phyloP scores from a whole-genome alignment of 805 yeast genomes.

The Yarrowia divulgata region DNA sequence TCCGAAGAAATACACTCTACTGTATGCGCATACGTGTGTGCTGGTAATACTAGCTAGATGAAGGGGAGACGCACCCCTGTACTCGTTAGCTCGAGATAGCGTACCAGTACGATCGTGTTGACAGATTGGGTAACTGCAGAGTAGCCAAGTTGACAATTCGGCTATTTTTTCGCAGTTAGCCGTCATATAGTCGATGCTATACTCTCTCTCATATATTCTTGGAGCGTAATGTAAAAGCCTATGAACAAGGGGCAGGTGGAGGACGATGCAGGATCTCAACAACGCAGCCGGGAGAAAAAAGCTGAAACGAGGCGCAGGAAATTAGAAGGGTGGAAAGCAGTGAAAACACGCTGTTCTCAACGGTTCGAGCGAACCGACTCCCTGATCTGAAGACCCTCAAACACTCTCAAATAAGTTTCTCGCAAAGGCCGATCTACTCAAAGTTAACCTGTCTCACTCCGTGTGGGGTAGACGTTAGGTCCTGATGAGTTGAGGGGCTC shows the following conservation, averaged over 20 bases:
- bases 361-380: too few relatives aligned
- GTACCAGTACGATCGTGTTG: background rate
- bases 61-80: background rate
- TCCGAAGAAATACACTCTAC: background rate
- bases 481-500: constrained; percentile 28
- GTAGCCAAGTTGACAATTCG: background rate
- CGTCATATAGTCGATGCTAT: background rate
- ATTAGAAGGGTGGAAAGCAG: too few relatives aligned
- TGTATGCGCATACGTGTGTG: background rate
- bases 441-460: constrained; percentile 21
- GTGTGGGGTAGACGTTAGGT: constrained; percentile 31
- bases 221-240: background rate
- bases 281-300: background rate
- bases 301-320: constrained; percentile 5
- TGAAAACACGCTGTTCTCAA: too few relatives aligned
- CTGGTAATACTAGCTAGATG: background rate
- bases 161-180: background rate
- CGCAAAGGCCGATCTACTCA: background rate
- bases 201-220: background rate
- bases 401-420: background rate
- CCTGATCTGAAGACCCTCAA: background rate
- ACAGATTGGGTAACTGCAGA: background rate
- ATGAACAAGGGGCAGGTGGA: constrained; percentile 4
- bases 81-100: background rate
- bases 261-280: background rate